Evolutionary conservation across 495 filamentous ascomycete genomes (phyloP).

Genomic region (Aspergillus leporis): DNA sequence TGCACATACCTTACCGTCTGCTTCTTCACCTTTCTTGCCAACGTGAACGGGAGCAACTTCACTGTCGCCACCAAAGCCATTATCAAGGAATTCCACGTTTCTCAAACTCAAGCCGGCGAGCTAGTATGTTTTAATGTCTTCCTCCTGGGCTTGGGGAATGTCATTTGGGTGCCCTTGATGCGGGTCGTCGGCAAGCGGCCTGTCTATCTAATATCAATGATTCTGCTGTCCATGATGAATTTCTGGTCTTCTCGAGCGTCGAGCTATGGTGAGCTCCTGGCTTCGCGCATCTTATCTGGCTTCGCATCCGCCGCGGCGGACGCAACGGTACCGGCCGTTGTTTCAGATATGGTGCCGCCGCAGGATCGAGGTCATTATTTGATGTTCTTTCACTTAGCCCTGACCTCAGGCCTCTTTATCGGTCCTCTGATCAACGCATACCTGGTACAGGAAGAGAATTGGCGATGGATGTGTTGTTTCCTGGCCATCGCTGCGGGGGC

Average conservation of each 20-base stretch:
- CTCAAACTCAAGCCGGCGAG: constrained; percentile 28
- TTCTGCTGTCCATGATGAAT: constrained; percentile 29
- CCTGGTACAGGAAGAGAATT: constrained; percentile 29
- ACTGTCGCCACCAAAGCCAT: constrained; percentile 32
- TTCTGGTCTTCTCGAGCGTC: constrained; percentile 29
- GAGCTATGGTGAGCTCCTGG: constrained; percentile 30
- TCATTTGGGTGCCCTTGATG: constrained; percentile 37
- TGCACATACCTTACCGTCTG: constrained; percentile 34
- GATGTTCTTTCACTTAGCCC: constrained; percentile 37
- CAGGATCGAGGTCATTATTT: constrained; percentile 36
- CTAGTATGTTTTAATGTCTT: constrained; percentile 37
- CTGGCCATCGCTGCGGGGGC: constrained; percentile 25
- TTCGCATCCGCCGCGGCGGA: constrained; percentile 32
- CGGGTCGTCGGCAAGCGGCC: constrained; percentile 34
- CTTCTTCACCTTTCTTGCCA: constrained; percentile 35
- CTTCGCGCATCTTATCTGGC: constrained; percentile 31
- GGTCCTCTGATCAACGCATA: constrained; percentile 37
- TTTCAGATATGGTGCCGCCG: constrained; percentile 31
- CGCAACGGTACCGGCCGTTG: constrained; percentile 34
- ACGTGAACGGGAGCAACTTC: constrained; percentile 36
- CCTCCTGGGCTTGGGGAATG: constrained; percentile 31
- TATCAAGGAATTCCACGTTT: constrained; percentile 29
- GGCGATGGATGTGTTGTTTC: constrained; percentile 39
- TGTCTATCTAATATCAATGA: constrained; percentile 30
- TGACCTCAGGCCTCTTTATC: constrained; percentile 32